Percentiles rank a stretch among this genome's conserved stretches.
Evolutionary conservation across 2,329 filamentous ascomycete genomes (phyloP).

Genomic region (Botryotinia convoluta): DNA sequence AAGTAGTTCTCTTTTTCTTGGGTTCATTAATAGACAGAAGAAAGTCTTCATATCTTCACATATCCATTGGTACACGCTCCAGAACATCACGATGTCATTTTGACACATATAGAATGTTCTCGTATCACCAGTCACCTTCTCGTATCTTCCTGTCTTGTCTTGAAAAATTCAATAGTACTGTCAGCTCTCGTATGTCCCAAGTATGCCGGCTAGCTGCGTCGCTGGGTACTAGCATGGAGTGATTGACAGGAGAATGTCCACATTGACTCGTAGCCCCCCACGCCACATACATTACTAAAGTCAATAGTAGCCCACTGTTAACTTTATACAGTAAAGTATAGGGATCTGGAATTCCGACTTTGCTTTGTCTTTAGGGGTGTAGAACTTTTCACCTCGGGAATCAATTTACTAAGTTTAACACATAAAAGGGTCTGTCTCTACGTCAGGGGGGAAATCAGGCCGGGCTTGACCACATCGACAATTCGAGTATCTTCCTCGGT

Average conservation of each 20-base stretch:
- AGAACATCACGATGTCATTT: background rate
- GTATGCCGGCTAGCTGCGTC: background rate
- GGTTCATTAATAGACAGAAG: background rate
- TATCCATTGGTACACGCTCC: too few species aligned
- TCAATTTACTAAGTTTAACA: background rate
- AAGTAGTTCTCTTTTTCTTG: background rate
- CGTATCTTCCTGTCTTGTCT: background rate
- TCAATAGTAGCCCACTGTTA: background rate
- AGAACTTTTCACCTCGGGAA: background rate
- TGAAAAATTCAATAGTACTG: background rate
- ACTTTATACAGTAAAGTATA: background rate
- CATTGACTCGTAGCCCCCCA: background rate
- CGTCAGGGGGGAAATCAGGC: background rate
- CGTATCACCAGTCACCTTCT: background rate
- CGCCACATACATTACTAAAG: background rate
- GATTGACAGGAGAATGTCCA: background rate
- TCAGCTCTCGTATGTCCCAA: background rate
- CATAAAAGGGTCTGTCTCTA: background rate
- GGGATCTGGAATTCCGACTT: background rate
- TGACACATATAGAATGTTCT: too few species aligned
- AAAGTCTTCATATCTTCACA: background rate
- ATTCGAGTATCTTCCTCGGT: background rate
- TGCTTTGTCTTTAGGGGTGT: background rate
- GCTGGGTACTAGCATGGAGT: background rate
- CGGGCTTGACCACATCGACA: too few species aligned